Base-by-base conservation (phyloP, 805 yeast species). In the Hanseniaspora lindneri region DNA sequence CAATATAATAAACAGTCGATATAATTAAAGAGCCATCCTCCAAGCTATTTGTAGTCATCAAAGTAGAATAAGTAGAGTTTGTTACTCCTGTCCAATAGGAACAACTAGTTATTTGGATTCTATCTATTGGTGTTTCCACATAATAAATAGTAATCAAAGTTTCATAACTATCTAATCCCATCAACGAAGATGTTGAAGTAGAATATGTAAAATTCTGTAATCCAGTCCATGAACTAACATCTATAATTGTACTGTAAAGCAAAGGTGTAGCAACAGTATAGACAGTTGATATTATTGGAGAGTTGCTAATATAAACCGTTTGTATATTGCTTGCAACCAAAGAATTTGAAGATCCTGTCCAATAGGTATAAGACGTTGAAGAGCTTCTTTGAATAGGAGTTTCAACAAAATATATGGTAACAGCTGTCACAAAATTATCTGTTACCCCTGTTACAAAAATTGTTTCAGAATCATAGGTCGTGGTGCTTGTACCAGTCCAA, bases 101-200 rank as follows among this genome's bases (percentile, higher is more conserved):
- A 28, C 17, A 41, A 13, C 37, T 21, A 6, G 41, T 24, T 27
- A 28, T 5, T 25, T 16, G 19, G 13, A 39, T 29, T 47, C 50
- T 34, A 24, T 40, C 44, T 23, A 47, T 41, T 35, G 56, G 56
- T 28, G 55, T 52, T 43, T 52, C 51, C 13, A 54, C 53, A 30
- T 51, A 51, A 42, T 43, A 50, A 20, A 53, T 21, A 17, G 54
- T 54, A n/a, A 37, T 49, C 4, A 44, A 39, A 19, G 55, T 50
- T 17, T 40, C 52, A 1, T 34, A 36, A 14, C 51, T 52, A 20
- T 54, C 52, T 11, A 52, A 11, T 14, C 54, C 55, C 5, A 46
- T 20, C 25, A 51, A 29, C 3, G 50, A 47, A 4, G 39, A 42
- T 10, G 11, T 17, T 4, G 32, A 23, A 1, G 54, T 53, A 0